Evolutionary conservation across 768 basidiomycete genomes (phyloP), one percentile per base, ranked within the genome.

Genomic region (Mycena albidolilacea): DNA sequence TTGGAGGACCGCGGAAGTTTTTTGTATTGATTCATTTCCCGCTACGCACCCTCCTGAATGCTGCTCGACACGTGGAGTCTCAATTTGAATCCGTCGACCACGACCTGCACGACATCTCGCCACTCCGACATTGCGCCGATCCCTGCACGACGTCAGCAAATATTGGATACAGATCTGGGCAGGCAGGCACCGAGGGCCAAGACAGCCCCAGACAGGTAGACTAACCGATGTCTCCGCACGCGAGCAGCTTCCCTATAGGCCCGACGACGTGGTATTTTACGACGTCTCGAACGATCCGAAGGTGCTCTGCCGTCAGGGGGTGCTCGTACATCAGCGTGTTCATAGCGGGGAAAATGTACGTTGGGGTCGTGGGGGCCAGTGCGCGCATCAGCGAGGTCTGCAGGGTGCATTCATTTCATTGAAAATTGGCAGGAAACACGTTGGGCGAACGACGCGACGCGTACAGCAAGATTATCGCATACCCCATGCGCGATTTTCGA

Each of bases 261-360:
- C 97, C 97, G 7, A 93, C 86, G 17, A 99, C 87, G 30, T 89
- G 83, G 79, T 99, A 99, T 14, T 89, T 87, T 11, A 98, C 87
- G 50, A 94, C 87, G 1, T 97, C 93, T 37, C 85, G 86, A 7
- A 97, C 87, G 48, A 93, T 78, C 30, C 90, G 88, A 54, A 99
- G 82, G 78, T 99, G 98, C 74, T 93, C 90, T 1, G 90, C 88
- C 0, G 97, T 98, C 55, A 99, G 87, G 21, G 96, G 96, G 79
- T 99, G 97, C 71, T 94, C 91, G 79, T 95, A 99, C 97, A 99
- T 99, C 75, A 95, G 86, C 4, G 98, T 99, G 81, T 99, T 99
- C 97, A 99, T 99, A 0, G 97, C 98, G 1, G 97, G 97, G 79
- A 97, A 99, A 46, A 98, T 82, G 78, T 93, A 96, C 8, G 95